A percentile compares a stretch with the other conserved stretches of the same genome.
Evolutionary conservation across 2,329 filamentous ascomycete species (phyloP).

Genomic region (Aureobasidium sp.): DNA sequence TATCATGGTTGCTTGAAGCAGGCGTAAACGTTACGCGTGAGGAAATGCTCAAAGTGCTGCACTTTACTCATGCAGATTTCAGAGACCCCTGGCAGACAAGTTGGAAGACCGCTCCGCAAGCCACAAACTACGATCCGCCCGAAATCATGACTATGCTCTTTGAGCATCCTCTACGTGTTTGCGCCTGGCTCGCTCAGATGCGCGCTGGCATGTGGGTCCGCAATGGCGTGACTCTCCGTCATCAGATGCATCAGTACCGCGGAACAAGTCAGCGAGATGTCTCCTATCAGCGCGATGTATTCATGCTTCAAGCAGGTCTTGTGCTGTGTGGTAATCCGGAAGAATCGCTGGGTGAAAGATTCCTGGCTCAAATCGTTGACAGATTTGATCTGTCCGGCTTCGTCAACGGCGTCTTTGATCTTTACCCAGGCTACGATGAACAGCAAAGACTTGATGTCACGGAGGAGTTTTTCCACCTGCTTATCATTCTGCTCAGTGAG

Average conservation of each 20-base stretch:
- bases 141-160: slow-evolving; percentile 48
- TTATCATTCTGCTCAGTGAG: slow-evolving; percentile 86
- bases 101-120: slow-evolving; percentile 1
- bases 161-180: slow-evolving; percentile 86
- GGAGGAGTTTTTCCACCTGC: slow-evolving; percentile 89
- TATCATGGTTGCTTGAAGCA: slow-evolving; percentile 92
- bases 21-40: slow-evolving; percentile 65
- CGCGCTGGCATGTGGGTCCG: slow-evolving; percentile 98
- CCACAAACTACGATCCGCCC: not conserved
- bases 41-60: slow-evolving; percentile 58
- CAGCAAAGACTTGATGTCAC: slow-evolving; percentile 82
- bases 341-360: slow-evolving; percentile 32
- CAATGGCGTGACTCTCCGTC: slow-evolving; percentile 89
- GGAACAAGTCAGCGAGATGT: slow-evolving; percentile 85
- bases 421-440: slow-evolving; percentile 71
- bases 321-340: slow-evolving; percentile 75
- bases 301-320: slow-evolving; percentile 82
- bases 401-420: slow-evolving; percentile 74
- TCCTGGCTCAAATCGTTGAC: slow-evolving; percentile 83
- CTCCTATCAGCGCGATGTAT: slow-evolving; percentile 88
- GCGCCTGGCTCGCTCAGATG: slow-evolving; percentile 95
- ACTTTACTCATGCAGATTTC: slow-evolving; percentile 63
- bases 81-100: slow-evolving; percentile 31
- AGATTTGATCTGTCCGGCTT: slow-evolving; percentile 82
- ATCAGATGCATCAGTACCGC: slow-evolving; percentile 89